Evolutionary conservation across 2,329 filamentous ascomycete genomes (phyloP).

Genomic region (Nannizziopsis barbatae): DNA sequence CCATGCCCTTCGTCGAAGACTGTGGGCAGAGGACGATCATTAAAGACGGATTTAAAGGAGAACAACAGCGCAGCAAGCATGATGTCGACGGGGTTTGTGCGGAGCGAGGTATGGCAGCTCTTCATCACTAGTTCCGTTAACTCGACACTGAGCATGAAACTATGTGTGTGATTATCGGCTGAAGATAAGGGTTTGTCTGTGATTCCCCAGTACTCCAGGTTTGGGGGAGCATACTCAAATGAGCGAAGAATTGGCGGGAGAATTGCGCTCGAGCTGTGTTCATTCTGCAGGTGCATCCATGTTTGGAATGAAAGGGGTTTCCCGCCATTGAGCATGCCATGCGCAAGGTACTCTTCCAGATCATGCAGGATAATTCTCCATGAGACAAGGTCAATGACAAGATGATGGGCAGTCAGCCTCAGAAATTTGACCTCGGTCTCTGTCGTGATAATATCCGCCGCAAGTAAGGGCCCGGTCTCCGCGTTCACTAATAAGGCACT

Average conservation of each 20-base stretch:
- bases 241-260: conserved; percentile 6
- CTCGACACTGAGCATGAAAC: conserved; percentile 21
- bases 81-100: conserved; percentile 30
- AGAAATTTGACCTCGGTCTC: conserved; percentile 1
- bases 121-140: conserved; percentile 15
- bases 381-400: conserved; percentile 19
- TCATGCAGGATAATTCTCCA: conserved; percentile 18
- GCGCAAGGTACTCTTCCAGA: conserved; percentile 22
- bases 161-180: background rate
- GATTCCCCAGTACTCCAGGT: conserved; percentile 10
- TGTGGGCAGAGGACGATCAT: conserved; percentile 27
- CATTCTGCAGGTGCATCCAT: conserved; percentile 27
- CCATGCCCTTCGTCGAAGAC: conserved; percentile 43
- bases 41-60: conserved; percentile 37
- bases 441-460: conserved; percentile 1
- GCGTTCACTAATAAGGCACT: conserved; percentile 25
- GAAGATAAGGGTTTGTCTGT: background rate
- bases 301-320: conserved; percentile 28
- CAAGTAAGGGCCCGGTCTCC: conserved; percentile 17
- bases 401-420: conserved; percentile 16
- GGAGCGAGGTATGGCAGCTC: conserved; percentile 24
- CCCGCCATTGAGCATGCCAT: conserved; percentile 20
- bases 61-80: conserved; percentile 31
- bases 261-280: conserved; percentile 20
- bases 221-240: background rate